Conservation (phyloP, 352 stramenopile genomes). For the Globisporangium lucens region DNA sequence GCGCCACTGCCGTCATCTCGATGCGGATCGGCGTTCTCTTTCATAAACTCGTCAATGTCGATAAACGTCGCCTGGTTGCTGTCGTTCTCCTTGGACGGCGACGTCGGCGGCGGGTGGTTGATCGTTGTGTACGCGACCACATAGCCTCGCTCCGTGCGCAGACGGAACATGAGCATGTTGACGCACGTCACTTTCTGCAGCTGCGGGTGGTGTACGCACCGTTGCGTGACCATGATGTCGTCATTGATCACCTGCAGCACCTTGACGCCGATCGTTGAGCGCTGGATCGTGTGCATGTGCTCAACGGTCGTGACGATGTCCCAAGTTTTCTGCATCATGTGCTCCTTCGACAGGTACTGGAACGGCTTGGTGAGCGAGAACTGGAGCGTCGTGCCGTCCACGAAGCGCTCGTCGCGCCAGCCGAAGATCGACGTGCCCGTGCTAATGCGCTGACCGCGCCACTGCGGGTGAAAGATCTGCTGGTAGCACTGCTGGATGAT, state of each 20-base stretch:
- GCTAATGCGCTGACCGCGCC: slow-evolving; percentile 36
- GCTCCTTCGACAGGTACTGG: slow-evolving; percentile 24
- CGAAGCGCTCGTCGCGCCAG: slow-evolving; percentile 50
- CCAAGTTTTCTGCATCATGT: slow-evolving; percentile 48
- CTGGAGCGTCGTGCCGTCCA: slow-evolving; percentile 44
- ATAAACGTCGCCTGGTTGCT: slow-evolving; percentile 8
- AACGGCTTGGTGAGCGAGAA: slow-evolving; percentile 41
- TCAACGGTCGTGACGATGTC: slow-evolving; percentile 48
- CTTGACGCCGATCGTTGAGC: slow-evolving; percentile 44
- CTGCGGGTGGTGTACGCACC: slow-evolving; percentile 46
- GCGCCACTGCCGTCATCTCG: not conserved
- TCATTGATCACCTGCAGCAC: slow-evolving; percentile 50
- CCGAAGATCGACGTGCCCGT: slow-evolving; percentile 40
- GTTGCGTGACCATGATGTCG: slow-evolving; percentile 40
- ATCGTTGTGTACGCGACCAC: slow-evolving; percentile 47
- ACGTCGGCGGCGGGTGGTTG: slow-evolving; percentile 31
- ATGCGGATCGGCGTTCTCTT: slow-evolving; percentile 27
- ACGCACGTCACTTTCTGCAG: slow-evolving; percentile 46
- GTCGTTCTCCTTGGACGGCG: not conserved
- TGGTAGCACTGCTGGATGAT: slow-evolving; percentile 54
- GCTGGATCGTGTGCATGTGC: slow-evolving; percentile 53
- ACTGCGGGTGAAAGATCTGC: slow-evolving; percentile 42
- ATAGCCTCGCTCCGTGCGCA: slow-evolving; percentile 35
- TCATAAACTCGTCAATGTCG: slow-evolving; percentile 34
- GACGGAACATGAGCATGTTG: slow-evolving; percentile 51